Evolutionary conservation across 169 alveolate genomes (phyloP), one percentile per base, ranked within the genome.

Genomic region (Eimeria praecox): DNA sequence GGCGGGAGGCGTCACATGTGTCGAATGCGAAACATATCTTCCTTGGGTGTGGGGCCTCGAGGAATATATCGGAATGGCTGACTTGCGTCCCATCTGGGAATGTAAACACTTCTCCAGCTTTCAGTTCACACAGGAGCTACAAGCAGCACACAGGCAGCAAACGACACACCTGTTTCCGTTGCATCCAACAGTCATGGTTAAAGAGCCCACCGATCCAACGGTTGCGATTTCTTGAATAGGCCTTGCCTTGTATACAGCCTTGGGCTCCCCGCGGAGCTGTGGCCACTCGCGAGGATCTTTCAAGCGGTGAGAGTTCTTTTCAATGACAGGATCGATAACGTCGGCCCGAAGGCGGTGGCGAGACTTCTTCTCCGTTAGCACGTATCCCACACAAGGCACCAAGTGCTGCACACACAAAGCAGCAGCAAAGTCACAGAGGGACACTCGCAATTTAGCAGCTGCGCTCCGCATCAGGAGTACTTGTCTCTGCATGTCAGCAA

Each of bases 381-480:
- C 97, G 95, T 98, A 98, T 2, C 99, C 99, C 30, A 98, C 98
- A 52, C 98, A 97, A 10, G 98, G 98, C 62, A 98, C 97, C 14
- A 97, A 97, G 94, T 98, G 99, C 87, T 96, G 97, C 91, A 54
- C 30, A 49, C 8, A 14, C 44, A 49, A n/a, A 16, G 16, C 42
- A 49, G 69, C 88, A 75, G 22, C 35, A 78, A 49, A 78, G 40
- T 22, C 52, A 20, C 54, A 38, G 54, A 0, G 33, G 14, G n/a
- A n/a, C 22, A 73, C 83, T 38, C 12, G 83, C 54, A 73, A 35
- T 73, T 49, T 3, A 73, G 18, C 83, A 38, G 83, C 20, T 22
- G 33, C 35, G 30, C 80, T 69, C 44, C n/a, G 49, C 22, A 24
- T 33, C 80, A 69, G n/a, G 80, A 30, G 14, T 9, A n/a, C 33